A percentile compares a stretch with the other conserved stretches of the same genome.
Evolutionary conservation across 179 eudicot genomes (phyloP).

Genomic region (Corrigiola litoralis): DNA sequence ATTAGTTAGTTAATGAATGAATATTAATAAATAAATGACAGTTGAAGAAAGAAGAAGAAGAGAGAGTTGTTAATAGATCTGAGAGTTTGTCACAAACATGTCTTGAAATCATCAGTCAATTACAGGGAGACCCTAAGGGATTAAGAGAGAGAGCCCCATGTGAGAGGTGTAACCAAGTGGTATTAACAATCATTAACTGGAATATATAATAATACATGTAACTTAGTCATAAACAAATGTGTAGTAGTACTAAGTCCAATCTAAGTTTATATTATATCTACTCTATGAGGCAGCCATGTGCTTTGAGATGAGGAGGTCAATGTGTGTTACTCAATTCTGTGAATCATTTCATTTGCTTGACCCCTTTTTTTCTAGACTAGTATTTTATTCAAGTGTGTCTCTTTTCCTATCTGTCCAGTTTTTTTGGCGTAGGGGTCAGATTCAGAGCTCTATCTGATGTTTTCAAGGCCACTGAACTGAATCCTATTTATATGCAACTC

Average conservation of each 20-base stretch:
- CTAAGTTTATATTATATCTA: too few species aligned
- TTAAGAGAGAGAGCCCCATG: conserved; percentile 16
- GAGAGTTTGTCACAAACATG: conserved; percentile 29
- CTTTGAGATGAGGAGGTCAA: conserved; percentile 12
- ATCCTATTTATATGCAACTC: too few species aligned
- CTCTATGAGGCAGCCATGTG: conserved; percentile 28
- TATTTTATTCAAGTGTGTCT: too few species aligned
- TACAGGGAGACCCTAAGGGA: conserved; percentile 17
- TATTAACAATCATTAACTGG: too few species aligned
- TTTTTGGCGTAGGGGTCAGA: too few species aligned
- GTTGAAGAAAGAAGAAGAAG: neutral
- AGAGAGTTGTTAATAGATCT: conserved; percentile 17
- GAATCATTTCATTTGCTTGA: neutral
- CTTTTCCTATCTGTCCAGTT: too few species aligned
- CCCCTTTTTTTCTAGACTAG: neutral
- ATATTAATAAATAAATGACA: neutral
- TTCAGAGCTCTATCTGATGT: too few species aligned
- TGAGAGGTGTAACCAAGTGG: neutral
- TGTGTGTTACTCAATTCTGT: neutral
- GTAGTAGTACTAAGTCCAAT: conserved; percentile 26
- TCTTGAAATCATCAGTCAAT: conserved; percentile 32
- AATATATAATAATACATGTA: neutral
- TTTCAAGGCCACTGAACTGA: too few species aligned
- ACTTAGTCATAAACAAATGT: neutral
- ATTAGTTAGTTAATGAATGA: neutral